phyloP scores from a whole-genome alignment of 2,329 filamentous ascomycete species.

The Fusarium sp. region DNA sequence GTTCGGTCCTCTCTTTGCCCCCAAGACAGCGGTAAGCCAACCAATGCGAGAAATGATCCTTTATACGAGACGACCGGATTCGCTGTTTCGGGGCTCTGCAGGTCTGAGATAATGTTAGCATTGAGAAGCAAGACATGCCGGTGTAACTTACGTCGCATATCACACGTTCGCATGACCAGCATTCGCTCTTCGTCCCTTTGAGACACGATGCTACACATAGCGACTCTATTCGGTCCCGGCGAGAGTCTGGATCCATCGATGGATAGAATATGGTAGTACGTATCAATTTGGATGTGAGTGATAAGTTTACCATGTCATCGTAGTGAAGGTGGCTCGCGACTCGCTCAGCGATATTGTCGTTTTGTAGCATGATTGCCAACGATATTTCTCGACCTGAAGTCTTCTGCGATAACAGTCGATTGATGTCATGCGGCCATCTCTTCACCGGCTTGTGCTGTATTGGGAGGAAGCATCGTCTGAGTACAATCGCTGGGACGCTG shows the following conservation, averaged over 20 bases:
- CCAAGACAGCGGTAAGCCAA: neutral
- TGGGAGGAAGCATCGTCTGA: neutral
- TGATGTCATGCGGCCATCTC: neutral
- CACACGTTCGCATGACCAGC: conserved; percentile 21
- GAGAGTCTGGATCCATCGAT: neutral
- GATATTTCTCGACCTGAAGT: rapidly evolving
- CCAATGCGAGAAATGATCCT: conserved; percentile 3
- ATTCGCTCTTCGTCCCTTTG: conserved; percentile 5
- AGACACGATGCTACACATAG: neutral
- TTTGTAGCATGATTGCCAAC: neutral
- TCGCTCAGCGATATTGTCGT: neutral
- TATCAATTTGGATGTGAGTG: conserved; percentile 4
- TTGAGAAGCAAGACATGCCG: rapidly evolving
- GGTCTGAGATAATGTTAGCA: neutral
- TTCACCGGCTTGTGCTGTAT: neutral
- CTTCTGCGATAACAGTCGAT: neutral
- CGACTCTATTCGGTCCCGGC: neutral
- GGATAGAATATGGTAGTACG: neutral
- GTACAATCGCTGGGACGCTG: neutral
- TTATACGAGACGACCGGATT: neutral
- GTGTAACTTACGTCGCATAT: neutral
- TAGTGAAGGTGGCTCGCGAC: conserved; percentile 12
- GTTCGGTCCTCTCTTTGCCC: conserved; percentile 43
- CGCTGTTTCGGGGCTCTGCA: neutral
- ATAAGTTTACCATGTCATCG: conserved; percentile 4